Evolutionary conservation across 2,329 filamentous ascomycete genomes (phyloP).

Genomic region (Epichloe uncinata): DNA sequence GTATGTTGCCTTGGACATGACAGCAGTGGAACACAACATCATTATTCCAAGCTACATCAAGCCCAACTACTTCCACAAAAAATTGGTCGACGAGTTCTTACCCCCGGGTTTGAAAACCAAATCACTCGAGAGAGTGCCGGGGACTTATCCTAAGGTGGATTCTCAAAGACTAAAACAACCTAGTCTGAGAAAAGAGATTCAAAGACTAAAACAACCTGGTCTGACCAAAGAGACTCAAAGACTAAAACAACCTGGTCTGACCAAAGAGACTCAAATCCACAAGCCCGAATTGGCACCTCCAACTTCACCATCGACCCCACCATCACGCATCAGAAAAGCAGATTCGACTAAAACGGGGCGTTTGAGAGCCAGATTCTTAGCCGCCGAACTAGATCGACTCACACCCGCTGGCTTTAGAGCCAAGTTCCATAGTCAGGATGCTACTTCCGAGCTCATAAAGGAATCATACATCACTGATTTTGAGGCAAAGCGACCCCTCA

Average conservation of each 20-base stretch:
- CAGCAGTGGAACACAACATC: slow-evolving; percentile 15
- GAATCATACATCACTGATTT: slow-evolving; percentile 11
- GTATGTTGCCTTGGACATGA: slow-evolving; percentile 16
- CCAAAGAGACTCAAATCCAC: background rate
- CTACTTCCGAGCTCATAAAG: slow-evolving; percentile 11
- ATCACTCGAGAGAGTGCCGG: slow-evolving; percentile 11
- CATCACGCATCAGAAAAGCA: slow-evolving; percentile 2
- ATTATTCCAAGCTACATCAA: slow-evolving; percentile 18
- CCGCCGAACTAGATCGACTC: slow-evolving; percentile 7
- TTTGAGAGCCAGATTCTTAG: slow-evolving; percentile 5
- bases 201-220: background rate
- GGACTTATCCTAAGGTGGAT: slow-evolving; percentile 14
- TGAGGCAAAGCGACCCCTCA: slow-evolving; percentile 9
- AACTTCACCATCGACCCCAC: background rate
- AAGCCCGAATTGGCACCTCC: background rate
- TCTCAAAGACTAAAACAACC: slow-evolving; percentile 3
- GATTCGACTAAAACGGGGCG: slow-evolving; percentile 6
- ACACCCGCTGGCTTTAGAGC: slow-evolving; percentile 9
- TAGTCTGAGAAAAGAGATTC: background rate
- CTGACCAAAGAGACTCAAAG: background rate
- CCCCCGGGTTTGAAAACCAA: slow-evolving; percentile 10
- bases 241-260: too few species aligned
- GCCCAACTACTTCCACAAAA: slow-evolving; percentile 13
- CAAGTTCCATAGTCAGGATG: slow-evolving; percentile 11
- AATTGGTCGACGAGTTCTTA: slow-evolving; percentile 12